A percentile compares a stretch with the other conserved stretches of the same genome.
phyloP scores from a whole-genome alignment of 805 yeast genomes.

The Pichia occidentalis region DNA sequence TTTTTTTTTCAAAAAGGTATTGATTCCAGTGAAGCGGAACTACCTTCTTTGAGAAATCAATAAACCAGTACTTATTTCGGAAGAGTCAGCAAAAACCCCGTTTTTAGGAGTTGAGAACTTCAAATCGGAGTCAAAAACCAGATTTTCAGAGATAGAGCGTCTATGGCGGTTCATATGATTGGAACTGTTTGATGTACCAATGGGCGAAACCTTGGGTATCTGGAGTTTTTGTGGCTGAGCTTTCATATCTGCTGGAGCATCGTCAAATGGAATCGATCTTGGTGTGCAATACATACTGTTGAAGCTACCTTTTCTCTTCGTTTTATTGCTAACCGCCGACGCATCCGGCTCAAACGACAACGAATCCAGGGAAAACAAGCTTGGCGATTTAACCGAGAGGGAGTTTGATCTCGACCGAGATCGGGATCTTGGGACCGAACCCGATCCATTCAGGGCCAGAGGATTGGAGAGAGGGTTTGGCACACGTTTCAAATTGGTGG shows the following conservation, averaged over 20 bases:
- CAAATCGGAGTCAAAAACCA: too few relatives aligned
- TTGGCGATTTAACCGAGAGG: background rate
- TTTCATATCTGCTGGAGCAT: background rate
- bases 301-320: too few relatives aligned
- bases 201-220: background rate
- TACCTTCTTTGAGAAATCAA: background rate
- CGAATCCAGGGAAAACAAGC: background rate
- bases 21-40: background rate
- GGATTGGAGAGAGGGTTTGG: conserved; percentile 1
- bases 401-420: conserved; percentile 1
- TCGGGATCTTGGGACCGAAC: background rate
- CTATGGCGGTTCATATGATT: too few relatives aligned
- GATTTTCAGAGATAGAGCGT: too few relatives aligned
- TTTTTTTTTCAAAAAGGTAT: background rate
- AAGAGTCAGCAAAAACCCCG: too few relatives aligned
- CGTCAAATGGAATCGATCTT: background rate
- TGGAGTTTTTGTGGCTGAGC: background rate
- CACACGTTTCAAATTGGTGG: conserved; percentile 21
- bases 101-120: too few relatives aligned
- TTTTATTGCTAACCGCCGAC: too few relatives aligned
- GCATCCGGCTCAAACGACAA: conserved; percentile 3
- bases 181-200: too few relatives aligned
- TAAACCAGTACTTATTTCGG: background rate
- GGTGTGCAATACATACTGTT: too few relatives aligned
- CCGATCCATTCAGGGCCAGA: background rate